Conservation (phyloP, 2,329 filamentous ascomycete genomes). For the Macrophomina tecta region DNA sequence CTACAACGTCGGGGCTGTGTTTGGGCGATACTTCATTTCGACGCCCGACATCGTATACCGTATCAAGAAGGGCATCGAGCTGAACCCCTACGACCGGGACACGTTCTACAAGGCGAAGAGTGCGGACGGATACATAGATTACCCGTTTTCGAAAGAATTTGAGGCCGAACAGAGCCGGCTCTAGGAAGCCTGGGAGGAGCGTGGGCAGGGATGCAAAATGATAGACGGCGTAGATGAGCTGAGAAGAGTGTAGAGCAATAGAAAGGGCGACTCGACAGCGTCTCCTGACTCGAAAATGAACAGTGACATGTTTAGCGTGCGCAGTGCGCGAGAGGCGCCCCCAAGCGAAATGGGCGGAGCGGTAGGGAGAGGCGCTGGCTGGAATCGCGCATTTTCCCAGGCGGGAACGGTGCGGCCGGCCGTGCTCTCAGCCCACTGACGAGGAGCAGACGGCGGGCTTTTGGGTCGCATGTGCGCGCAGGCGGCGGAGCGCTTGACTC, state of each 20-base stretch:
- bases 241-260: conserved; percentile 25
- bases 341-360: conserved; percentile 20
- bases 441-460: not conserved
- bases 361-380: not conserved
- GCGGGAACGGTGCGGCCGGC: not conserved
- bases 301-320: not conserved
- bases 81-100: conserved; percentile 53
- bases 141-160: conserved; percentile 47
- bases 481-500: conserved; percentile 3
- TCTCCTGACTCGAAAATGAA: conserved; percentile 25
- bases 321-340: conserved; percentile 13
- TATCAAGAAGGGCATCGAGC: conserved; percentile 49
- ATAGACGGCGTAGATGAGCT: not conserved
- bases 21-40: conserved; percentile 57
- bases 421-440: not conserved
- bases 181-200: not conserved
- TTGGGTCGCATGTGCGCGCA: not conserved
- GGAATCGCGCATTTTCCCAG: not conserved
- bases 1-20: conserved; percentile 53
- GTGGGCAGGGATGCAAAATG: conserved; percentile 8
- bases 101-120: conserved; percentile 51
- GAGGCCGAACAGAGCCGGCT: conserved; percentile 1
- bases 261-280: not conserved
- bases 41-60: conserved; percentile 58
- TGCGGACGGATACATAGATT: conserved; percentile 51